A percentile compares a stretch with the other conserved stretches of the same genome.
These are phyloP conservation scores for Endocalyx cinctus DNA, from an alignment of 2,329 filamentous ascomycete species.

Conservation along the genomic window DNA sequence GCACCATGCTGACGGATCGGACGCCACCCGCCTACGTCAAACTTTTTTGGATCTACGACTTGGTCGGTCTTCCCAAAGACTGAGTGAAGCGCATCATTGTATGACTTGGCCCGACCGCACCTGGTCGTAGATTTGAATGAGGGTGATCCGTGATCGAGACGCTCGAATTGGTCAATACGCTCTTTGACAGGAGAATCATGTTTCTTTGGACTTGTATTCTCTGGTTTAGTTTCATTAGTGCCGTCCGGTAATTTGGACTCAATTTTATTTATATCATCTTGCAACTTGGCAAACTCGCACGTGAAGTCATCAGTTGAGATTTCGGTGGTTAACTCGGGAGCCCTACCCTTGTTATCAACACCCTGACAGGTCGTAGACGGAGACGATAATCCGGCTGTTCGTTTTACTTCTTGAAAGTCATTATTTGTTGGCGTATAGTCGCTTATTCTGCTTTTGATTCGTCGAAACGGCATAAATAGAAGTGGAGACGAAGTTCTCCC, in stretches of 20 bases:
- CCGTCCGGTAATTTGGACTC: conserved; percentile 1
- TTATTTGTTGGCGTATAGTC: conserved; percentile 7
- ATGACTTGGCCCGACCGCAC: conserved; percentile 5
- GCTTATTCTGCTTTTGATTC: conserved; percentile 6
- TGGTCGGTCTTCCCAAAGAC: conserved; percentile 2
- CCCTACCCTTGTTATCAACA: no score
- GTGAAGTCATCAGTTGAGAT: conserved; percentile 24
- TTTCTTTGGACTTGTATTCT: conserved; percentile 2
- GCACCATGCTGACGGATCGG: conserved; percentile 20
- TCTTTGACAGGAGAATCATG: conserved; percentile 24
- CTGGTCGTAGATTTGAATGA: conserved; percentile 1
- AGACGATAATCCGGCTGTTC: no score
- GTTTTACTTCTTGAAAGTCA: no score
- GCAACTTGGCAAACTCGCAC: conserved; percentile 17
- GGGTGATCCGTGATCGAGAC: conserved; percentile 13
- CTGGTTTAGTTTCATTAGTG: conserved; percentile 1
- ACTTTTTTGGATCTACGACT: conserved; percentile 5
- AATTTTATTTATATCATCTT: conserved; percentile 2
- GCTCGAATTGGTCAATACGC: conserved; percentile 25
- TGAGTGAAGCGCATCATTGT: conserved; percentile 4
- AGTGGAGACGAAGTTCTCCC: conserved; percentile 11
- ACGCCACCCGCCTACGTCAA: conserved; percentile 10
- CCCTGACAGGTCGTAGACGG: no score
- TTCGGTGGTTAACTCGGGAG: conserved; percentile 22
- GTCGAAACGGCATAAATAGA: conserved; percentile 18